A percentile compares a stretch with the other conserved stretches of the same genome.
Conservation (phyloP, 1,284 basidiomycete genomes). For the Volvariella surrecta region DNA sequence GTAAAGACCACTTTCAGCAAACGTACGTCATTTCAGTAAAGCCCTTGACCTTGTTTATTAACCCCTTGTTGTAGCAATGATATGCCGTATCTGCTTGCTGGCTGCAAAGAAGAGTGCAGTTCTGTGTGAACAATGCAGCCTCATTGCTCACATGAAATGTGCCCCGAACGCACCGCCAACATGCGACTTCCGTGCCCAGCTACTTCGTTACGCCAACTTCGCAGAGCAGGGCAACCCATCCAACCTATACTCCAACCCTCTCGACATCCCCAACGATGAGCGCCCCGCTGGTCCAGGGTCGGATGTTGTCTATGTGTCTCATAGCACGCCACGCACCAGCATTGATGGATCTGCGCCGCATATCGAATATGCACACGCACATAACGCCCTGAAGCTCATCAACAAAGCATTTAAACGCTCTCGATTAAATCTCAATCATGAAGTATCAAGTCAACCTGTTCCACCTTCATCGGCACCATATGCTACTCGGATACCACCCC, state of each 20-base stretch:
- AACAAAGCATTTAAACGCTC: slow-evolving; percentile 52
- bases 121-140: slow-evolving; percentile 82
- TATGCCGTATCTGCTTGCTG: slow-evolving; percentile 77
- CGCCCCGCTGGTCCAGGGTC: slow-evolving; percentile 40
- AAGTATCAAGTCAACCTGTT: slow-evolving; percentile 19
- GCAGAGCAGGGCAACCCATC: slow-evolving; percentile 53
- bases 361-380: slow-evolving; percentile 35
- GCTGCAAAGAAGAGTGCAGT: slow-evolving; percentile 83
- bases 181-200: slow-evolving; percentile 77
- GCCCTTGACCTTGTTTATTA: slow-evolving; percentile 8
- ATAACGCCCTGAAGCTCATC: slow-evolving; percentile 57
- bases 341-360: slow-evolving; percentile 31
- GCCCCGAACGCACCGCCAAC: slow-evolving; percentile 64
- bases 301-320: slow-evolving; percentile 42
- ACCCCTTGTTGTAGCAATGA: slow-evolving; percentile 53
- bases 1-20: slow-evolving; percentile 91
- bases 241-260: slow-evolving; percentile 42
- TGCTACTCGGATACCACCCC: slow-evolving; percentile 10
- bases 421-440: slow-evolving; percentile 34
- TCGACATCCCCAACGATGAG: slow-evolving; percentile 35
- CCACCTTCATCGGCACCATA: slow-evolving; percentile 20
- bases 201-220: slow-evolving; percentile 63
- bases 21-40: slow-evolving; percentile 42
- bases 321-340: slow-evolving; percentile 39
- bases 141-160: slow-evolving; percentile 84